phyloP scores from a whole-genome alignment of 2,329 filamentous ascomycete genomes.

The Claviceps humidiphila region DNA sequence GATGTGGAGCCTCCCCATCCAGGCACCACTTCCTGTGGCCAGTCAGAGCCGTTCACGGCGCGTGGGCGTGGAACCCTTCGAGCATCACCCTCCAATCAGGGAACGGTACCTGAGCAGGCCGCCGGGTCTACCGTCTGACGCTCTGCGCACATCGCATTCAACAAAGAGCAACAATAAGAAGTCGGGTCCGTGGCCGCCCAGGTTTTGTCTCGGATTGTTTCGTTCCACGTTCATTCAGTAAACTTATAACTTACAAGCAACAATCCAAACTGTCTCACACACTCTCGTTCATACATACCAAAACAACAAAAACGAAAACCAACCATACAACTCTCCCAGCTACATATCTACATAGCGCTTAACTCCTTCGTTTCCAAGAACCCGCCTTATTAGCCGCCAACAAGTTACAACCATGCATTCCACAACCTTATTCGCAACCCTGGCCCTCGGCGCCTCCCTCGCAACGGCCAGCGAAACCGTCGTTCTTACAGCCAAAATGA shows the following conservation, averaged over 20 bases:
- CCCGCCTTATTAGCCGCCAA: background rate
- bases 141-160: background rate
- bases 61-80: background rate
- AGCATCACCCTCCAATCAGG: conserved; percentile 9
- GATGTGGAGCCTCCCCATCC: conserved; percentile 1
- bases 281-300: no score
- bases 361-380: background rate
- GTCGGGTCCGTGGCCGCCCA: background rate
- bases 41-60: conserved; percentile 7
- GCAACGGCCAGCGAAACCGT: conserved; percentile 24
- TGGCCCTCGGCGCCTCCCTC: conserved; percentile 27
- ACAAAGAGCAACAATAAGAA: background rate
- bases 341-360: no score
- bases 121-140: background rate
- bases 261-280: no score
- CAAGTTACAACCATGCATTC: conserved; percentile 29
- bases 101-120: conserved; percentile 8
- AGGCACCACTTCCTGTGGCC: conserved; percentile 9
- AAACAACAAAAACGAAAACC: no score
- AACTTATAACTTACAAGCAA: no score
- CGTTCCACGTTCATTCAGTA: background rate
- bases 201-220: background rate
- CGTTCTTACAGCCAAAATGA: conserved; percentile 30
- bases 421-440: conserved; percentile 27
- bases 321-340: no score